These are phyloP conservation scores for Botrytis galanthina DNA, from an alignment of 2,329 filamentous ascomycete genomes.

Conservation along the genomic window DNA sequence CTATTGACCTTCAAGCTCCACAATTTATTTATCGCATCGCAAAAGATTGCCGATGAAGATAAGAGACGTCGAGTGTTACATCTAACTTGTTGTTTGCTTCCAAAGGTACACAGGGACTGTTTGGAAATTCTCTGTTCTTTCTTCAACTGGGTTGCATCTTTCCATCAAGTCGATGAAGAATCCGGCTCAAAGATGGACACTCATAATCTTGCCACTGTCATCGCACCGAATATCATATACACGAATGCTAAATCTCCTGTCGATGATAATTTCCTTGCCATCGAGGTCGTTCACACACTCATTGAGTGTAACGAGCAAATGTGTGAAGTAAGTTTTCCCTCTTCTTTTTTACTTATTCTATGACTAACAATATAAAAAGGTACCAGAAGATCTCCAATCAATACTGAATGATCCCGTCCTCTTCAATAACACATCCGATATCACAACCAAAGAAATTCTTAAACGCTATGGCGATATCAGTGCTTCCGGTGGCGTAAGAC, in stretches of 20 bases:
- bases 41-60: constrained; percentile 80
- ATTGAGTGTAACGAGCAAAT: constrained; percentile 95
- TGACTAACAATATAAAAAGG: constrained; percentile 52
- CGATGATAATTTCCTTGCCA: constrained; percentile 90
- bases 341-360: constrained; percentile 16
- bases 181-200: constrained; percentile 98
- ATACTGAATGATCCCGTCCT: constrained; percentile 80
- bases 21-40: constrained; percentile 82
- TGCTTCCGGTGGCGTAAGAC: constrained; percentile 48
- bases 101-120: constrained; percentile 88
- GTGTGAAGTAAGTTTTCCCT: constrained; percentile 72
- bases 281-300: constrained; percentile 86
- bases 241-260: constrained; percentile 64
- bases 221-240: constrained; percentile 91
- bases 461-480: constrained; percentile 84
- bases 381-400: constrained; percentile 86
- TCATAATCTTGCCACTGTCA: constrained; percentile 94
- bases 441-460: constrained; percentile 95
- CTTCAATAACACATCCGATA: constrained; percentile 78
- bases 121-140: constrained; percentile 95
- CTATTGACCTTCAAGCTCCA: constrained; percentile 95
- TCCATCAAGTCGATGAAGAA: constrained; percentile 96
- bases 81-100: constrained; percentile 85
- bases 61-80: constrained; percentile 84
- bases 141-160: constrained; percentile 95